These are phyloP conservation scores for Phytophthora capsici DNA, from an alignment of 352 stramenopile species.

Conservation along the genomic window DNA sequence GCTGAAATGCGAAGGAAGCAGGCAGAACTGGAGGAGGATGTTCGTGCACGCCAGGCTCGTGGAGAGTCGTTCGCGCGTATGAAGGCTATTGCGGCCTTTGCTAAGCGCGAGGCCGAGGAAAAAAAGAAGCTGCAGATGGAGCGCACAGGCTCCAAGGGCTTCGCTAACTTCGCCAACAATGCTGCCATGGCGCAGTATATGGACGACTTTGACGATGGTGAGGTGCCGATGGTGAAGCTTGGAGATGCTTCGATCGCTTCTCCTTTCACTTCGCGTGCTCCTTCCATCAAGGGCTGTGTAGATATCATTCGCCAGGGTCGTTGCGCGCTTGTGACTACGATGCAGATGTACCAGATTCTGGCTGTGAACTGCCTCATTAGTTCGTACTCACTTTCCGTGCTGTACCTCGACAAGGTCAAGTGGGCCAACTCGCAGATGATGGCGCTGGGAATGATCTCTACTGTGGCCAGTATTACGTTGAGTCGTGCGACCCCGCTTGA, in stretches of 20 bases:
- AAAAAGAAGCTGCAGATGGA: slow-evolving; percentile 73
- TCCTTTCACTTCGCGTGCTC: slow-evolving; percentile 97
- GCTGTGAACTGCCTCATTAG: slow-evolving; percentile 98
- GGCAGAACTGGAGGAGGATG: slow-evolving; percentile 81
- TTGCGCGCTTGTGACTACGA: slow-evolving; percentile 99
- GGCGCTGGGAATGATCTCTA: slow-evolving; percentile 88
- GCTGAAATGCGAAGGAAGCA: slow-evolving; percentile 87
- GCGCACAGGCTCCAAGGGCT: slow-evolving; percentile 78
- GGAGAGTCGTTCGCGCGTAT: slow-evolving; percentile 89
- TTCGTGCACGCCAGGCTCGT: slow-evolving; percentile 74
- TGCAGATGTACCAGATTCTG: slow-evolving; percentile 99
- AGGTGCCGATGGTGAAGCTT: slow-evolving; percentile 97
- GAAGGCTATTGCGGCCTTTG: slow-evolving; percentile 87
- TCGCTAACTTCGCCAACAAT: slow-evolving; percentile 89
- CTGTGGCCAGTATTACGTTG: slow-evolving; percentile 84
- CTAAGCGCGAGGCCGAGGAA: slow-evolving; percentile 80
- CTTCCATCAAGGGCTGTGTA: slow-evolving; percentile 92
- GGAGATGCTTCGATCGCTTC: slow-evolving; percentile 99
- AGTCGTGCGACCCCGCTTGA: slow-evolving; percentile 94
- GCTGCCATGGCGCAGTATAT: slow-evolving; percentile 90
- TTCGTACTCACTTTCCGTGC: slow-evolving; percentile 98
- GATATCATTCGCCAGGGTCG: slow-evolving; percentile 98
- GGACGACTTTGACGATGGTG: slow-evolving; percentile 92
- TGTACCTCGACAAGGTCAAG: slow-evolving; percentile 99
- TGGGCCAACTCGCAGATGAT: slow-evolving; percentile 98